Evolutionary conservation across 768 basidiomycete genomes (phyloP), one percentile per base, ranked within the genome.

Genomic region (Kwoniella sp.): DNA sequence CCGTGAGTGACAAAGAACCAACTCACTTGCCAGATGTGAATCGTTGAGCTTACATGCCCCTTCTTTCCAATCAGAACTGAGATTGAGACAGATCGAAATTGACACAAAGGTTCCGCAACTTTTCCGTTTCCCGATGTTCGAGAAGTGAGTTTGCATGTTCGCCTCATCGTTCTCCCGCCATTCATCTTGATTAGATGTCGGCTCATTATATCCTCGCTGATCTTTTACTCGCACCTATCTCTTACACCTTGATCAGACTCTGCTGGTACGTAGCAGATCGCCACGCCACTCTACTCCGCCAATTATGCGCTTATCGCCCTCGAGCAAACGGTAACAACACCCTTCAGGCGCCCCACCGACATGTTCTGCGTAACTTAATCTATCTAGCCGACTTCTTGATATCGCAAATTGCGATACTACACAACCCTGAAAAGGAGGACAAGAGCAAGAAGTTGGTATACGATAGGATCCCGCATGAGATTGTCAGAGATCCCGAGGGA

Each of bases 201-300:
- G n/a, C n/a, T n/a, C n/a, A n/a, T n/a, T 33, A 13, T 33, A 33
- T 33, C 37, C n/a, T 50, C 17, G 15, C 5, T 29, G 22, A 24
- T 56, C 17, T 55, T 22, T 40, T 9, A 10, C 22, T 61, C 9
- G 21, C 2, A n/a, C n/a, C n/a, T 26, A 25, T 33, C 13, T 33
- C 33, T 13, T 13, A 33, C 5, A 9, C 27, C n/a, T 13, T 55
- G 7, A 44, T 44, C 65, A 93, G 91, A 79, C 83, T 95, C 21
- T 91, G 90, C 68, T 94, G 91, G 92, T 94, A 92, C 73, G 89
- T 90, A 13, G 92, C 86, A 1, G 90, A 93, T 70, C 88, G 87
- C 70, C 89, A 88, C 77, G 81, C 89, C 52, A 85, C 87, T 44
- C 88, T 90, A 67, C 80, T 95, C 33, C 76, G 75, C 0, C 64